phyloP scores from a whole-genome alignment of 2,329 filamentous ascomycete species.

The Paecilomyces fulvus region DNA sequence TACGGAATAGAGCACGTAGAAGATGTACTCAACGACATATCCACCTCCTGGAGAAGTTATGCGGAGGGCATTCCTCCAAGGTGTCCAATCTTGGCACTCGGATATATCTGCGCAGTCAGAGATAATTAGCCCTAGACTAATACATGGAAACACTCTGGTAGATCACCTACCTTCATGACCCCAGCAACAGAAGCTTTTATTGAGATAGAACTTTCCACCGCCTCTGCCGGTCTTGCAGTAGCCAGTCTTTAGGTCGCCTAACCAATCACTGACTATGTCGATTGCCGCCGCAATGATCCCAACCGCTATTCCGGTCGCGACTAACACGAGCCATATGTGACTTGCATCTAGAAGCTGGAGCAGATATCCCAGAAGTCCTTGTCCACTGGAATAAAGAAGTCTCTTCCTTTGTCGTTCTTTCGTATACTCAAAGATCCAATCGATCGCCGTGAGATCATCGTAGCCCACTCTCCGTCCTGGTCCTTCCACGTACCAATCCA shows the following conservation, averaged over 20 bases:
- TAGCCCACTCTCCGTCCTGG: conserved; percentile 86
- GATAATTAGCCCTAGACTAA: conserved; percentile 8
- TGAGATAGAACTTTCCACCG: conserved; percentile 83
- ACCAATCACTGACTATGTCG: conserved; percentile 84
- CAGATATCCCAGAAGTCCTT: conserved; percentile 64
- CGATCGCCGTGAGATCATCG: conserved; percentile 92
- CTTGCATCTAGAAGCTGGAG: conserved; percentile 71
- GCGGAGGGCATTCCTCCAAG: conserved; percentile 71
- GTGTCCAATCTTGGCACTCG: conserved; percentile 77
- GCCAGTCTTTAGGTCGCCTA: conserved; percentile 84
- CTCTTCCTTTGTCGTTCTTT: conserved; percentile 86
- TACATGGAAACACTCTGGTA: conserved; percentile 4
- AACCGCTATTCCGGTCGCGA: conserved; percentile 75
- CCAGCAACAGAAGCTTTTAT: conserved; percentile 85
- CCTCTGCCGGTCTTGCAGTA: conserved; percentile 71
- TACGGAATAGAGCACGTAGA: conserved; percentile 80
- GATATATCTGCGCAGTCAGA: conserved; percentile 47
- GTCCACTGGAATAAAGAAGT: conserved; percentile 60
- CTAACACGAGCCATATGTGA: conserved; percentile 84
- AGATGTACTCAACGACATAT: conserved; percentile 79
- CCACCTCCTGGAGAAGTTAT: conserved; percentile 57
- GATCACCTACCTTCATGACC: conserved; percentile 61
- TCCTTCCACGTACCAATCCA: conserved; percentile 85
- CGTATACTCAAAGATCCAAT: conserved; percentile 99
- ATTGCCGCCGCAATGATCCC: conserved; percentile 81